A percentile compares a stretch with the other conserved stretches of the same genome.
These are phyloP conservation scores for Hylodesmum podocarpum DNA, from an alignment of 306 rosid species.

Conservation along the genomic window DNA sequence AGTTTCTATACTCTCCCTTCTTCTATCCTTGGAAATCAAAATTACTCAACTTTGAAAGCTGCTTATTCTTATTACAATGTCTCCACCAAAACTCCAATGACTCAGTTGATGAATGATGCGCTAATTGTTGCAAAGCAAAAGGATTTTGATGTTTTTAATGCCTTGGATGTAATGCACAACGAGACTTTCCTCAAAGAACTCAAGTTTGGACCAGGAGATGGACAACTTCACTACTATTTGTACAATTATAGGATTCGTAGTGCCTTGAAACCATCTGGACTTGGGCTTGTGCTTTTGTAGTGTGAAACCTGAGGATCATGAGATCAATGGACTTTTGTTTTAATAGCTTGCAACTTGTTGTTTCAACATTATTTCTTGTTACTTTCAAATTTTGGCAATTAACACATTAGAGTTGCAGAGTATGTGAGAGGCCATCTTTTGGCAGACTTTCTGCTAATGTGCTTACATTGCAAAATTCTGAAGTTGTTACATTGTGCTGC, in stretches of 20 bases:
- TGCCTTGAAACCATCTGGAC: conserved; percentile 60
- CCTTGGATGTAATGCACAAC: conserved; percentile 82
- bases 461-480: conserved; percentile 22
- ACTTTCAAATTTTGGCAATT: conserved; percentile 26
- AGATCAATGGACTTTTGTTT: too few relatives aligned
- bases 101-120: conserved; percentile 80
- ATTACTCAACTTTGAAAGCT: conserved; percentile 71
- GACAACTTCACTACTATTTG: conserved; percentile 42
- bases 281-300: conserved; percentile 54
- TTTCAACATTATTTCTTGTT: conserved; percentile 22
- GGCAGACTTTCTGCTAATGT: not conserved
- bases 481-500: conserved; percentile 12
- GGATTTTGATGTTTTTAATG: conserved; percentile 81
- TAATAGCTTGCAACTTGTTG: not conserved
- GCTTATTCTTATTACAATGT: conserved; percentile 85
- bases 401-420: not conserved
- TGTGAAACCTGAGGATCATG: too few relatives aligned
- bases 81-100: conserved; percentile 66
- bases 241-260: conserved; percentile 37
- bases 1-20: conserved; percentile 80
- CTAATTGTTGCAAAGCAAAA: conserved; percentile 72
- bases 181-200: conserved; percentile 40
- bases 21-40: conserved; percentile 75
- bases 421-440: not conserved
- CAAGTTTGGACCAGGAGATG: conserved; percentile 45